Percentiles rank a stretch among this genome's conserved stretches.
Evolutionary conservation across 2,329 filamentous ascomycete genomes (phyloP).

Genomic region (Trichoderma sp.): DNA sequence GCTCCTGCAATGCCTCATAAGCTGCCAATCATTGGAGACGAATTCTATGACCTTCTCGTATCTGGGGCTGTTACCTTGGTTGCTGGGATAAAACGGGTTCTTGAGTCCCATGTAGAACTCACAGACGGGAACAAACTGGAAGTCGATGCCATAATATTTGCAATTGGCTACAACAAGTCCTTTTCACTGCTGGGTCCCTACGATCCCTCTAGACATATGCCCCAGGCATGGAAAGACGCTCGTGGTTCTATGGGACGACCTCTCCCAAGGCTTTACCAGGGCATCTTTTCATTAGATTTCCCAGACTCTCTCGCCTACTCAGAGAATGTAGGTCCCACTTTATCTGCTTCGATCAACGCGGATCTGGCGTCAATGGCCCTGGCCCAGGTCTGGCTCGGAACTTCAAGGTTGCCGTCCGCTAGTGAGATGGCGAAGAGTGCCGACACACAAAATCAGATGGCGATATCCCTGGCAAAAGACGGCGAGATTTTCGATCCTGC

Average conservation of each 20-base stretch:
- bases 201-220: conserved; percentile 23
- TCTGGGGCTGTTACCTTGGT: conserved; percentile 38
- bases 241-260: conserved; percentile 26
- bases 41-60: conserved; percentile 34
- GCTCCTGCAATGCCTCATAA: conserved; percentile 7
- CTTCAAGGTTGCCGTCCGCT: conserved; percentile 32
- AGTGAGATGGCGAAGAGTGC: conserved; percentile 34
- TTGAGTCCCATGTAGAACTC: conserved; percentile 31
- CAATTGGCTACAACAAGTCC: conserved; percentile 37
- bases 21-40: conserved; percentile 31
- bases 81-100: conserved; percentile 28
- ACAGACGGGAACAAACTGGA: conserved; percentile 30
- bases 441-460: conserved; percentile 23
- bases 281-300: conserved; percentile 43
- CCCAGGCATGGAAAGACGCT: conserved; percentile 24
- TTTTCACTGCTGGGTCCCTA: conserved; percentile 28
- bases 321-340: conserved; percentile 19
- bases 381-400: conserved; percentile 29
- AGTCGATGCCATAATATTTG: conserved; percentile 37
- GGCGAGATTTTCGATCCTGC: conserved; percentile 26
- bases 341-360: conserved; percentile 25
- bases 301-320: conserved; percentile 42
- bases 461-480: conserved; percentile 14
- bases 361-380: conserved; percentile 34
- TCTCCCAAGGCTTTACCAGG: conserved; percentile 41